Evolutionary conservation across 1,284 basidiomycete species (phyloP), one percentile per base, ranked within the genome.

Genomic region (Cryptococcus hybrid): DNA sequence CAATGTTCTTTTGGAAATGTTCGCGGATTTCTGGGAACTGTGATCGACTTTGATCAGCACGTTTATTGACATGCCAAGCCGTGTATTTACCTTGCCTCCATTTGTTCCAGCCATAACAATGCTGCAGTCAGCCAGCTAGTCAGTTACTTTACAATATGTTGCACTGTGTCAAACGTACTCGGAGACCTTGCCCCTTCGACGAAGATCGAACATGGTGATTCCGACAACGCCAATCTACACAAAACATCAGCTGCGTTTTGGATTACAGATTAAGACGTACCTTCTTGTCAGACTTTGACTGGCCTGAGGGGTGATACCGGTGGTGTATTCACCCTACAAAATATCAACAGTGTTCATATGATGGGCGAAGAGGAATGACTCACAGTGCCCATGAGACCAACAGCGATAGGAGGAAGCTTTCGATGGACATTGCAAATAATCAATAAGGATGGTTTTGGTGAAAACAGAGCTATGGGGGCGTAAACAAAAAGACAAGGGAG

Each of bases 201-300:
- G 86, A 47, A 95, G 84, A 76, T 95, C 92, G 66, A 95, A 95
- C 65, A 92, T 84, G 36, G 91, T 92, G 58, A 95, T 81, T 30
- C 85, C 92, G 59, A 95, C 90, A 45, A 96, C 92, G 60, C 80
- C 81, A 47, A 82, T 89, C 90, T 74, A 30, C 11, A 4, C 9
- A 50, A 2, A 42, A n/a, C 30, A 11, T 9, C 9, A 13, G 36
- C 11, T 37, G 4, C 1, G 13, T 1, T 46, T 11, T 3, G 18
- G 24, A 13, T 3, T 38, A 47, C 18, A 18, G 2, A 4, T 18
- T 4, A 8, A 30, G 30, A 30, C 3, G 40, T 57, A 87, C 89
- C 83, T 93, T 95, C 80, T 95, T 95, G 81, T 95, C 92, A 7
- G 91, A 93, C 71, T 88, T 92, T 18, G 91, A 93, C 47, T 89